Base-by-base conservation (phyloP, 2,329 filamentous ascomycete genomes). In the Epichloe elymi region DNA sequence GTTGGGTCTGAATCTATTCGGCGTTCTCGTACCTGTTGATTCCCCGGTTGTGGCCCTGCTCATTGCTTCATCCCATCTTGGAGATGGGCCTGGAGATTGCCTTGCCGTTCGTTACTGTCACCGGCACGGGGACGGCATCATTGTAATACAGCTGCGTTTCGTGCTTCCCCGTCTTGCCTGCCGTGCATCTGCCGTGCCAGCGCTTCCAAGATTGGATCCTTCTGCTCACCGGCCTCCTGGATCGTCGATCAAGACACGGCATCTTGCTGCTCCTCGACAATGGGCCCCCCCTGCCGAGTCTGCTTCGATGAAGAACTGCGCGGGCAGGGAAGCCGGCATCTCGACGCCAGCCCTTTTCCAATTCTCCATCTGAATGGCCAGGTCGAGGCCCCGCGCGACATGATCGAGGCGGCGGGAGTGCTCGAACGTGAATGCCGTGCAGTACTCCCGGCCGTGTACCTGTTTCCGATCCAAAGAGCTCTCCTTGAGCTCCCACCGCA, bases 401-500 rank as follows among this genome's bases (percentile, higher is more conserved):
- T 46, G 43, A 30, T 50, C 51, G 7, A 53, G 44, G 30, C 48
- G 49, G 39, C 15, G 17, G 11, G 37, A 30, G 41, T 54, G 51
- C 37, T 52, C 47, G 35, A 53, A 55, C 8, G 54, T 49, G 49
- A 53, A 55, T 4, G 43, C 54, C 14, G 54, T 55, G 20, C 20
- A 43, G 17, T 48, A 52, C 17, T 53, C 54, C 17, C 45, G 49
- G 17, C 47, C 38, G 35, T 46, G 43, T 10, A 45, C n/a, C 35
- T 50, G 51, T n/a, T 40, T 52, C 14, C 20, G 48, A 19, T 53
- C 48, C 20, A 51, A 37, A 14, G 33, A 37, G 42, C 53, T 48
- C 37, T 50, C 48, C 10, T 40, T 53, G 26, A 55, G 51, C 39
- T 20, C 3, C 19, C 19, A 20, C 19, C 19, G 19, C 19, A 20